Percentiles rank a stretch among this genome's conserved stretches.
These are phyloP conservation scores for Rosa rugosa DNA, from an alignment of 306 rosid genomes.

Conservation along the genomic window DNA sequence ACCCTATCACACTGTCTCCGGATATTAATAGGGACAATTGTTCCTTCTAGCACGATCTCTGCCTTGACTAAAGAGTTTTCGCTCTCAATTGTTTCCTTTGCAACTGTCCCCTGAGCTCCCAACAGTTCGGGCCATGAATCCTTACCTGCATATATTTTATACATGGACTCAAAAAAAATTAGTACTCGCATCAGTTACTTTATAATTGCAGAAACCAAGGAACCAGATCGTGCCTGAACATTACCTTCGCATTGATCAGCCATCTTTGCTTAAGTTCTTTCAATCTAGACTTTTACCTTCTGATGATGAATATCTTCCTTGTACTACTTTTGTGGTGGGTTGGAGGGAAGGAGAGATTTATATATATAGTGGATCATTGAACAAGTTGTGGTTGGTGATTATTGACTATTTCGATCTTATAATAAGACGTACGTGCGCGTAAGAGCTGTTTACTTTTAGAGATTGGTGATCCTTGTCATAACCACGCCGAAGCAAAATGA, in stretches of 20 bases:
- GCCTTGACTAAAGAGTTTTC: conserved; percentile 44
- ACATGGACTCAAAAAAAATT: neutral
- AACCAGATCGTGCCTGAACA: neutral
- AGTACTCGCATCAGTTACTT: neutral
- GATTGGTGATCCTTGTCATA: neutral
- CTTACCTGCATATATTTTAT: conserved; percentile 25
- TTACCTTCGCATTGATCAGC: neutral
- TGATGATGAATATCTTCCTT: neutral
- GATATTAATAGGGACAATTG: conserved; percentile 36
- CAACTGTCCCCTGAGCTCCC: conserved; percentile 42
- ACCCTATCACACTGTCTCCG: conserved; percentile 44
- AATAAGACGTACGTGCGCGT: neutral
- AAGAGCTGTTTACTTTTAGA: neutral
- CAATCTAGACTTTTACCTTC: neutral
- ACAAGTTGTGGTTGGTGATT: neutral
- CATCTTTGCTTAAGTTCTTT: neutral
- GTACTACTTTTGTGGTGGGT: neutral
- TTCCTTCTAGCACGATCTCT: conserved; percentile 35
- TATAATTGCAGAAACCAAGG: neutral
- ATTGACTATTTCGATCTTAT: neutral
- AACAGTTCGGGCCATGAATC: conserved; percentile 58
- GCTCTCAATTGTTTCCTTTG: conserved; percentile 28
- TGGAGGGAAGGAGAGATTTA: no score
- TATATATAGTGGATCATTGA: conserved; percentile 1
- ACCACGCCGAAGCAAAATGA: neutral